Evolutionary conservation across 1,284 basidiomycete genomes (phyloP).

Genomic region (Waitea zeae): DNA sequence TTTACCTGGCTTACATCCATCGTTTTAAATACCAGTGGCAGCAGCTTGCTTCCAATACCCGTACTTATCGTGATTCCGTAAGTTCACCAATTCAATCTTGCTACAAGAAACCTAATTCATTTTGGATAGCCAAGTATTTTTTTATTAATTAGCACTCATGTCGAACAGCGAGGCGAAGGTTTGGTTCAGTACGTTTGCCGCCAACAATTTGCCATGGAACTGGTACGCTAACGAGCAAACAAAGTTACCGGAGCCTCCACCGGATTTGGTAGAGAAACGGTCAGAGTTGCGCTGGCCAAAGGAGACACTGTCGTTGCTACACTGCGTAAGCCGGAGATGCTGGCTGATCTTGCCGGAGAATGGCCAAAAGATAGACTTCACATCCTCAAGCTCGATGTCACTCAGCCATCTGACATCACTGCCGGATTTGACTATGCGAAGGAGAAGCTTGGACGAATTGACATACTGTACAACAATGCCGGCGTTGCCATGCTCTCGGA

Average conservation of each 20-base stretch:
- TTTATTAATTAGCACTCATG: no score
- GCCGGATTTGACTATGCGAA: slow-evolving; percentile 5
- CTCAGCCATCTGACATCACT: slow-evolving; percentile 5
- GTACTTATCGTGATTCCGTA: no score
- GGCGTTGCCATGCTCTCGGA: slow-evolving; percentile 5
- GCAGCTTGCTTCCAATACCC: no score
- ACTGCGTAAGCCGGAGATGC: slow-evolving; percentile 7
- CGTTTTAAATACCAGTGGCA: no score
- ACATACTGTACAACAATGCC: slow-evolving; percentile 10
- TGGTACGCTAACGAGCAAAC: no score
- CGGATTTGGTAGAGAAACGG: slow-evolving; percentile 7
- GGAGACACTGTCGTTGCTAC: slow-evolving; percentile 9
- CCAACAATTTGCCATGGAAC: no score
- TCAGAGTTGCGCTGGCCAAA: slow-evolving; percentile 6
- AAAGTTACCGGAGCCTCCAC: slow-evolving; percentile 10
- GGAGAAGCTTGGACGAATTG: slow-evolving; percentile 8
- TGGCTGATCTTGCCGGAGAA: slow-evolving; percentile 7
- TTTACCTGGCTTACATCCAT: no score
- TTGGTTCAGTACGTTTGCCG: no score
- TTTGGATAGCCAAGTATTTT: no score
- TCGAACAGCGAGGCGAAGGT: no score
- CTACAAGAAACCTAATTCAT: no score
- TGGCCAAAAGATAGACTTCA: slow-evolving; percentile 7
- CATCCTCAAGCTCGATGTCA: slow-evolving; percentile 8
- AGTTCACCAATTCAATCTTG: no score